A percentile compares a stretch with the other conserved stretches of the same genome.
These are phyloP conservation scores for Petunia hybrid DNA, from an alignment of 305 asterid species.

Conservation along the genomic window DNA sequence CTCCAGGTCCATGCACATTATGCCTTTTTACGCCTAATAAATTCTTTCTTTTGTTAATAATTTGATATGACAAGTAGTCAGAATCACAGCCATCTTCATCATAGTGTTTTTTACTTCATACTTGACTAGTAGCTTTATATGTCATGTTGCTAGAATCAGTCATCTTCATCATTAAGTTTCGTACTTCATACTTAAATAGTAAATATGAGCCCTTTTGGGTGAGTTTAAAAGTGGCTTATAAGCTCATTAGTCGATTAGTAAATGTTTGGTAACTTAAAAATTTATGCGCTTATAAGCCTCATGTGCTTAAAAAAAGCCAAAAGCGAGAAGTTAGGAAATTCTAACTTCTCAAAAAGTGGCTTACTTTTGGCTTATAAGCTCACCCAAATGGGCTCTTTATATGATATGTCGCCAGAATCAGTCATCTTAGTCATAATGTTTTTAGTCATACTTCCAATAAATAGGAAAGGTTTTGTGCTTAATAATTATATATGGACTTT, in stretches of 20 bases:
- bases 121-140: not conserved
- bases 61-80: constrained; percentile 10
- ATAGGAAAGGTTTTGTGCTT: constrained; percentile 2
- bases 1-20: not conserved
- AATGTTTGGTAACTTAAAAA: no score
- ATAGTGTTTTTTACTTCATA: not conserved
- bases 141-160: constrained; percentile 21
- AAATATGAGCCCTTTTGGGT: no score
- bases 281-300: no score
- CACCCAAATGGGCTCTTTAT: not conserved
- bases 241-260: no score
- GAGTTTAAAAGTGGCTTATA: no score
- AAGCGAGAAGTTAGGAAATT: no score
- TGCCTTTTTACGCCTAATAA: not conserved
- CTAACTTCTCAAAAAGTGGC: no score
- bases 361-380: no score
- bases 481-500: not conserved
- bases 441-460: not conserved
- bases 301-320: no score
- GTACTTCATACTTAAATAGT: not conserved
- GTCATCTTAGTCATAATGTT: not conserved
- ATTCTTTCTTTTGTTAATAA: not conserved
- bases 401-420: constrained; percentile 15
- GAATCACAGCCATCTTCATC: not conserved
- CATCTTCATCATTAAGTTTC: not conserved